Conservation (phyloP, 164 flowering plant species). For the Chimonanthus praecox region DNA sequence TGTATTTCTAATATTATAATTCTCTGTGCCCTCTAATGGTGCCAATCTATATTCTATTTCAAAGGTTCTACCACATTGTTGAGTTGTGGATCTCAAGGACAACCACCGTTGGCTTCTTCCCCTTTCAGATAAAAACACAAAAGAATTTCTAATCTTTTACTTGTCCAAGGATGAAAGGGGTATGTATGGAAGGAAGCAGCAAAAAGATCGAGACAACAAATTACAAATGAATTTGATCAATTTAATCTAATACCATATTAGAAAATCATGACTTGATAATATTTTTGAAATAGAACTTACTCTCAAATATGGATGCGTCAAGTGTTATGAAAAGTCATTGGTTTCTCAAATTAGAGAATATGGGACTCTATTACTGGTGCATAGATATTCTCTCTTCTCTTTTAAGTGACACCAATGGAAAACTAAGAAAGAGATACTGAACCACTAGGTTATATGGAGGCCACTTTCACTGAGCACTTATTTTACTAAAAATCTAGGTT, state of each 20-base stretch:
- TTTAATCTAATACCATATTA: no score
- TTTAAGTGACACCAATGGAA: neutral
- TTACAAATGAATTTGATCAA: no score
- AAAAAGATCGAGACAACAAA: neutral
- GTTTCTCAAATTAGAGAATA: no score
- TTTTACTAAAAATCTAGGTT: neutral
- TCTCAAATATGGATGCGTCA: no score
- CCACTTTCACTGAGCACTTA: neutral
- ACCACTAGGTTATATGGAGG: neutral
- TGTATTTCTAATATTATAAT: neutral
- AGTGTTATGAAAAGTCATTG: no score
- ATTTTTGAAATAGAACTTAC: no score
- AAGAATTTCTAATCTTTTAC: neutral
- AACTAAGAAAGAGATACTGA: neutral
- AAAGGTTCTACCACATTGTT: neutral
- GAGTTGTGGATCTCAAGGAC: constrained; percentile 12
- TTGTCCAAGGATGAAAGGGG: neutral
- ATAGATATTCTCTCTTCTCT: no score
- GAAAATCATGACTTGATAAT: no score
- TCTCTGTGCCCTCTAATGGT: constrained; percentile 8
- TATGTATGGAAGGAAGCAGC: constrained; percentile 2
- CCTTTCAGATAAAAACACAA: neutral
- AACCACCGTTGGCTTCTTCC: neutral
- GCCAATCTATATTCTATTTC: constrained; percentile 7
- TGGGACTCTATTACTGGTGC: no score